Conservation (phyloP, 257 asterid genomes). For the Nicotiana paniculata region DNA sequence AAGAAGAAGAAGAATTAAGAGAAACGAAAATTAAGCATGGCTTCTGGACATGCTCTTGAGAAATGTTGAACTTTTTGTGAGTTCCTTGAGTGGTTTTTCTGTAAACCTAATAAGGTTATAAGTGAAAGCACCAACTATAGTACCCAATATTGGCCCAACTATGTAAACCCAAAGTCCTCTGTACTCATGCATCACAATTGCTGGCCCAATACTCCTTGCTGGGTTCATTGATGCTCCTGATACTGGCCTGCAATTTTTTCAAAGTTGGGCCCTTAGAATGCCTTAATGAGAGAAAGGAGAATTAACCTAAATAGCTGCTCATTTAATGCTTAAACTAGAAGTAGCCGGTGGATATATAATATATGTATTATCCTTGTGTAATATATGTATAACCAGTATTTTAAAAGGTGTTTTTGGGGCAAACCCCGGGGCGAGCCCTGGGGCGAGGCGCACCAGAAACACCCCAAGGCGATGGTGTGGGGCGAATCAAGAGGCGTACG, state of each 20-base stretch:
- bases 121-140: conserved; percentile 44
- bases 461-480: no score
- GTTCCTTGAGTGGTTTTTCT: conserved; percentile 47
- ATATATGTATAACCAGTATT: no score
- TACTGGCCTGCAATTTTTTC: conserved; percentile 35
- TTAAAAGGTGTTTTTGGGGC: no score
- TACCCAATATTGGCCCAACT: conserved; percentile 46
- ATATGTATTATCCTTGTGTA: no score
- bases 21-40: neutral
- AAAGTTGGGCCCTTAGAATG: neutral
- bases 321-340: no score
- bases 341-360: no score
- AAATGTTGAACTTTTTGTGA: conserved; percentile 30
- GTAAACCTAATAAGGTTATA: conserved; percentile 61
- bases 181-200: conserved; percentile 35
- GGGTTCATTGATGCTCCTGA: conserved; percentile 70
- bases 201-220: conserved; percentile 64
- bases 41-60: conserved; percentile 34
- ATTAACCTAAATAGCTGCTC: no score
- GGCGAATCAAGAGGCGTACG: no score
- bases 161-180: conserved; percentile 48
- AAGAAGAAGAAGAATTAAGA: neutral
- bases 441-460: no score
- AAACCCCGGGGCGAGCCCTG: no score
- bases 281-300: no score